Evolutionary conservation across 2,329 filamentous ascomycete species (phyloP).

Genomic region (Diaporthe sp.): DNA sequence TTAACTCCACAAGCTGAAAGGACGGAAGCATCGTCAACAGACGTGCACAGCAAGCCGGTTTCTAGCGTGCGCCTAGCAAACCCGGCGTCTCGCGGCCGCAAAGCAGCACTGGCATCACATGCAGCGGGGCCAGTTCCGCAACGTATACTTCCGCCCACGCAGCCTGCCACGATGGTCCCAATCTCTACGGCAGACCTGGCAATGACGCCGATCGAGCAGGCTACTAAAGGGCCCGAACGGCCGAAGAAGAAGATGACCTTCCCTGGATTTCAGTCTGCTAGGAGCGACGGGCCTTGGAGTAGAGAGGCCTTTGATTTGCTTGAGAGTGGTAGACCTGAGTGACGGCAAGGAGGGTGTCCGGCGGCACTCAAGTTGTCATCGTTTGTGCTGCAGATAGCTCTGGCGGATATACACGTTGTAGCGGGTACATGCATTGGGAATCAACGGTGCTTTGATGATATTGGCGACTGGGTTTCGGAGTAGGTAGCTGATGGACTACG

Average conservation of each 20-base stretch:
- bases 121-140: constrained; percentile 60
- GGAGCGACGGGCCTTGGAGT: constrained; percentile 72
- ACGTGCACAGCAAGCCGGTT: not conserved
- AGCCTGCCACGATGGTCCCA: constrained; percentile 18
- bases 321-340: constrained; percentile 65
- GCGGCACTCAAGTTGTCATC: not conserved
- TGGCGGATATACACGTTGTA: not conserved
- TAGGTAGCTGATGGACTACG: not conserved
- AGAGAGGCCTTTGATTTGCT: constrained; percentile 75
- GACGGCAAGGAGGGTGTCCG: not conserved
- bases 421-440: not conserved
- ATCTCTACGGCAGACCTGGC: constrained; percentile 37
- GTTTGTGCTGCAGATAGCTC: not conserved
- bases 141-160: constrained; percentile 49
- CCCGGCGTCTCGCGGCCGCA: constrained; percentile 63
- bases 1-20: not conserved
- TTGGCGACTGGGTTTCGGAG: not conserved
- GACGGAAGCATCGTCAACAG: not conserved
- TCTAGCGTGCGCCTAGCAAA: constrained; percentile 48
- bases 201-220: constrained; percentile 31
- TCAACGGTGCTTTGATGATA: not conserved
- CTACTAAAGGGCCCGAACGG: constrained; percentile 33
- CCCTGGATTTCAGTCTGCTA: constrained; percentile 59
- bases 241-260: constrained; percentile 45
- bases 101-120: constrained; percentile 62